Percentiles rank a stretch among this genome's conserved stretches.
These are phyloP conservation scores for Sugiyamaella smithiae DNA, from an alignment of 805 yeast genomes.

Conservation along the genomic window DNA sequence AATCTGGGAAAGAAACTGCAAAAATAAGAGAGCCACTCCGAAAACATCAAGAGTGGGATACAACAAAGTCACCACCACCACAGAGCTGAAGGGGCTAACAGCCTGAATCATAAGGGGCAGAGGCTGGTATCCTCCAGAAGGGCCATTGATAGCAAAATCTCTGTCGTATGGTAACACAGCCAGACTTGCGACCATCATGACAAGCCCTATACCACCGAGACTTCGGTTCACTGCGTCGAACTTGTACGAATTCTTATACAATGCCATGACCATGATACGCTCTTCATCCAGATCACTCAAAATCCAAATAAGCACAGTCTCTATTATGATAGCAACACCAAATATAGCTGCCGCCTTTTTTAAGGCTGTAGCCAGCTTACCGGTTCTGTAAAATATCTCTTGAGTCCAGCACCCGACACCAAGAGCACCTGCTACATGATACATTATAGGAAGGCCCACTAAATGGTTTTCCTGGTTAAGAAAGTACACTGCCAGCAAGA, in stretches of 20 bases:
- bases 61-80: conserved; percentile 18
- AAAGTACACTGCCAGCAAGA: conserved; percentile 13
- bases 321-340: neutral
- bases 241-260: neutral
- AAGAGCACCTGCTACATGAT: conserved; percentile 9
- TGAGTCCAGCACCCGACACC: conserved; percentile 13
- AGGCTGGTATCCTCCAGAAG: conserved; percentile 22
- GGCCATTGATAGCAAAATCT: conserved; percentile 13
- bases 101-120: conserved; percentile 24
- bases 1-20: neutral
- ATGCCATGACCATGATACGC: neutral
- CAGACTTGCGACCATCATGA: conserved; percentile 9
- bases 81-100: conserved; percentile 21
- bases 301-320: neutral
- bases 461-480: conserved; percentile 8
- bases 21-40: conserved; percentile 11
- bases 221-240: neutral
- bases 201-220: conserved; percentile 6
- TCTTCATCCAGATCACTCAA: neutral
- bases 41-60: conserved; percentile 22
- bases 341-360: neutral
- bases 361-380: neutral
- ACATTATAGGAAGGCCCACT: conserved; percentile 10
- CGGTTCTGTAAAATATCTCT: conserved; percentile 5
- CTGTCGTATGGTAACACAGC: conserved; percentile 9